Evolutionary conservation across 208 protist species (phyloP), one percentile per base, ranked within the genome.

Genomic region (Zelonia costaricensis): DNA sequence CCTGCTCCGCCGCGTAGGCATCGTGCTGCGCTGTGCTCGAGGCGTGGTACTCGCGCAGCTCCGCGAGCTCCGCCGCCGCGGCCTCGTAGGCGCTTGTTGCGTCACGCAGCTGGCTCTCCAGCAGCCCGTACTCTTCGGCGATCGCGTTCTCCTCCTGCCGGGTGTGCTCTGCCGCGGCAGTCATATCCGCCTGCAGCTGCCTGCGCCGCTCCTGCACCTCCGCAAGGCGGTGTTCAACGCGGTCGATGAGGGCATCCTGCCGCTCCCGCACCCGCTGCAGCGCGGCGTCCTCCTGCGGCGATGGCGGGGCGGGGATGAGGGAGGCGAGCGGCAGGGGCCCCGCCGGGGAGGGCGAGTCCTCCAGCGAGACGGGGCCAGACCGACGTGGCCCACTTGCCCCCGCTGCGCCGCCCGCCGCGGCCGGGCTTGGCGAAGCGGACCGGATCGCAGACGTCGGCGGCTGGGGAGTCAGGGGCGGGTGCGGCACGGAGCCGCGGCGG

Each of bases 191-290:
- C 27, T 60, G 15, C 33, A 82, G 39, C 13, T 38, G 10, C 25
- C 38, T 35, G 12, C 40, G 56, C 53, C 59, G 45, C 42, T 53
- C 5, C 53, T 69, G 52, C 35, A 75, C 64, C 25, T n/a, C 55
- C 2, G 60, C 35, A 16, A 88, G 46, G 13, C 69, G 74, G 20
- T 27, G 18, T n/a, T 68, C 48, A n/a, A 81, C 55, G 13, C 60
- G 33, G 9, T 71, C n/a, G 27, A 72, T 47, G 22, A 78, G 54
- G 7, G 61, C 59, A 9, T 44, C 63, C 16, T 72, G 63, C 42
- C 69, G 64, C 43, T 52, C 54, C 12, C 42, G 38, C 40, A 70
- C 60, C 2, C 43, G 38, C 22, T 74, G 38, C n/a, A 76, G 27
- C 0, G 45, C 52, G 0, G 44, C 31, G 20, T 66, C 46, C 35